A percentile compares a stretch with the other conserved stretches of the same genome.
Conservation (phyloP, 257 asterid genomes). For the Solanum phureja region DNA sequence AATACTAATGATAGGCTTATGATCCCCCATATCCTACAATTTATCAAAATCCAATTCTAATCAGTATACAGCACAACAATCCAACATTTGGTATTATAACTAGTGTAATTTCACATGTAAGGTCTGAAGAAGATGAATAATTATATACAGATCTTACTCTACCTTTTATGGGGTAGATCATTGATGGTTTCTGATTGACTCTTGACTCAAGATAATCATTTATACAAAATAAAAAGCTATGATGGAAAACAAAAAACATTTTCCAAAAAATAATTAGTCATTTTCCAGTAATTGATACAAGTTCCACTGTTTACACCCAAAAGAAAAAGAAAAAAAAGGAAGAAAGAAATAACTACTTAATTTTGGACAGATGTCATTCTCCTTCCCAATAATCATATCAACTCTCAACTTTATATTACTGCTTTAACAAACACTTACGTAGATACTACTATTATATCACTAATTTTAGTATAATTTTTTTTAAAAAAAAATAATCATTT, state of each 20-base stretch:
- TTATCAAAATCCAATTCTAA: background rate
- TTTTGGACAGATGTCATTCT: background rate
- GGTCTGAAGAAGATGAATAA: background rate
- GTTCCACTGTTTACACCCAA: background rate
- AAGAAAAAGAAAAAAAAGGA: no score
- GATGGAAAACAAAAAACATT: background rate
- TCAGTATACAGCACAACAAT: background rate
- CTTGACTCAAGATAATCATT: background rate
- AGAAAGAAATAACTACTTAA: background rate
- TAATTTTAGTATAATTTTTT: no score
- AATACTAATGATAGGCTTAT: constrained; percentile 48
- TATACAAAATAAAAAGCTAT: background rate
- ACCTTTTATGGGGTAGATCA: background rate
- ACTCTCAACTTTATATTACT: background rate
- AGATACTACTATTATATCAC: background rate
- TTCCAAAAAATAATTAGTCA: no score
- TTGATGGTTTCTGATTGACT: background rate
- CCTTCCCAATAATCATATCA: background rate
- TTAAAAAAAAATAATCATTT: no score
- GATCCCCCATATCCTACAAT: constrained; percentile 68
- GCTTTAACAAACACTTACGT: background rate
- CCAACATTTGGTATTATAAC: background rate
- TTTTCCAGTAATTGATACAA: background rate
- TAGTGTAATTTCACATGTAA: background rate
- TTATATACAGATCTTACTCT: background rate